Evolutionary conservation across 2,329 filamentous ascomycete species (phyloP).

Genomic region (Cytospora schulzeri): DNA sequence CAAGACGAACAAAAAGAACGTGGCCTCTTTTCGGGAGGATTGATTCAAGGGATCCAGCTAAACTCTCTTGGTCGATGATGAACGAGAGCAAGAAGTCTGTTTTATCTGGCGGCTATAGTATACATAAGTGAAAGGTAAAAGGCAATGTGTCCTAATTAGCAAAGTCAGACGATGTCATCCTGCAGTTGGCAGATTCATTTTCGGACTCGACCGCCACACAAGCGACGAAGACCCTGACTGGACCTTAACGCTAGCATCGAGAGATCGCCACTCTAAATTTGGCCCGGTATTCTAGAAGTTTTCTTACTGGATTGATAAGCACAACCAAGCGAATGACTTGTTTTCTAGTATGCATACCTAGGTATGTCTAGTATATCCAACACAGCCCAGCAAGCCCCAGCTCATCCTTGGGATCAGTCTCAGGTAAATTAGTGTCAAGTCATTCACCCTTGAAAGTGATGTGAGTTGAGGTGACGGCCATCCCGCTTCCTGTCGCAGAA

Average conservation of each 20-base stretch:
- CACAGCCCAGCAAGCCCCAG: background rate
- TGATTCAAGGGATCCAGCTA: background rate
- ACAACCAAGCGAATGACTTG: background rate
- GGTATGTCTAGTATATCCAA: background rate
- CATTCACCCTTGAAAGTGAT: background rate
- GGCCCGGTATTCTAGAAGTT: background rate
- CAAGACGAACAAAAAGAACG: background rate
- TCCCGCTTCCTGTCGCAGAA: background rate
- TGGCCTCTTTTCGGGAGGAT: background rate
- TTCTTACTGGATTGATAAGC: background rate
- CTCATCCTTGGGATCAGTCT: background rate
- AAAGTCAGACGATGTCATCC: constrained; percentile 24
- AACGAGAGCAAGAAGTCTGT: background rate
- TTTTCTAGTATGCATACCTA: too few species aligned
- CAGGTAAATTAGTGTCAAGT: background rate
- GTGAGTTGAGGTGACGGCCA: background rate
- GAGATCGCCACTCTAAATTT: constrained; percentile 13
- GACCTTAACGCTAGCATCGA: constrained; percentile 4
- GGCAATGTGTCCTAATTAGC: constrained; percentile 21
- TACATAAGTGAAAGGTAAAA: background rate
- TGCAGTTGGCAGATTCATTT: constrained; percentile 21
- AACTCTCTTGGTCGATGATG: background rate
- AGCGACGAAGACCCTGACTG: constrained; percentile 7
- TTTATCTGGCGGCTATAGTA: too few species aligned
- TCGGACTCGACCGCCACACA: constrained; percentile 15